Percentiles rank a stretch among this genome's conserved stretches.
phyloP scores from a whole-genome alignment of 2,329 filamentous ascomycete genomes.

The Magnaporthales sp. region DNA sequence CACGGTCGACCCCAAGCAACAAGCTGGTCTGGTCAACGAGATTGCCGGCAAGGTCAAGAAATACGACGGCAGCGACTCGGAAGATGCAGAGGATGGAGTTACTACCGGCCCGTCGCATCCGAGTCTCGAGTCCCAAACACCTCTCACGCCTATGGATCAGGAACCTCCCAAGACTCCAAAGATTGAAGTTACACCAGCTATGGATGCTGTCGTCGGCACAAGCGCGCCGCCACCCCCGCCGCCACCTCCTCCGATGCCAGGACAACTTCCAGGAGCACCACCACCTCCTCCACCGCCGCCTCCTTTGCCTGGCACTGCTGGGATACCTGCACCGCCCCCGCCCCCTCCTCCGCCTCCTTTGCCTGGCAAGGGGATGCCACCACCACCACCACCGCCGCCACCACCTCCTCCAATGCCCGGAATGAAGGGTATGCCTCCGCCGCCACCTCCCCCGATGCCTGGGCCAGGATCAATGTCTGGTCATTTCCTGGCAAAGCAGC shows the following conservation, averaged over 20 bases:
- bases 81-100: slow-evolving; percentile 57
- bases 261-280: slow-evolving; percentile 26
- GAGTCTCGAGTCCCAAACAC: slow-evolving; percentile 63
- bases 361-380: slow-evolving; percentile 23
- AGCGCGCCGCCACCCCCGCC: slow-evolving; percentile 37
- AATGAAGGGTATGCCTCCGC: slow-evolving; percentile 23
- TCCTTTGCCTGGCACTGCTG: slow-evolving; percentile 33
- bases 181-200: slow-evolving; percentile 42
- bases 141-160: slow-evolving; percentile 54
- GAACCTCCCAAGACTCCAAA: slow-evolving; percentile 51
- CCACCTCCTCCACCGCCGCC: slow-evolving; percentile 45
- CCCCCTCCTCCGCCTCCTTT: slow-evolving; percentile 29
- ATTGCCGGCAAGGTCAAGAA: slow-evolving; percentile 68
- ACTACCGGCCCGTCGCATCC: slow-evolving; percentile 70
- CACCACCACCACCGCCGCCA: slow-evolving; percentile 28
- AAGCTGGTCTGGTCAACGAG: slow-evolving; percentile 57
- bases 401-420: slow-evolving; percentile 34
- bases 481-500: slow-evolving; percentile 63
- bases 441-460: slow-evolving; percentile 53
- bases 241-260: slow-evolving; percentile 38
- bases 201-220: slow-evolving; percentile 11
- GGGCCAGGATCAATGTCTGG: slow-evolving; percentile 64
- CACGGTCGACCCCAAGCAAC: slow-evolving; percentile 53
- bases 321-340: slow-evolving; percentile 17
- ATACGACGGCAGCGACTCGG: slow-evolving; percentile 65